Evolutionary conservation across 2,329 filamentous ascomycete species (phyloP).

Genomic region (Rosellinia necatrix): DNA sequence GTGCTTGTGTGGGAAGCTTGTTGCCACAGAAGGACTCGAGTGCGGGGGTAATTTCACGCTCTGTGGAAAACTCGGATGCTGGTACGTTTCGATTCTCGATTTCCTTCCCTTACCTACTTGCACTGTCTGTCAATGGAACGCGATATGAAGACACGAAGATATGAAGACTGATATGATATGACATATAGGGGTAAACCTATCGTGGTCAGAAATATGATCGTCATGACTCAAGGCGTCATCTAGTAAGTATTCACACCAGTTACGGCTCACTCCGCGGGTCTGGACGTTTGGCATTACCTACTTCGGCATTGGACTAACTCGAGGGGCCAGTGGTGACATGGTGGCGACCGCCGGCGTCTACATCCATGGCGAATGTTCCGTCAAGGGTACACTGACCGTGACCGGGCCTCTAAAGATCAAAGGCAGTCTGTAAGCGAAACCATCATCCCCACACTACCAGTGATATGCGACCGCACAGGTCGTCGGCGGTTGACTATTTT

Average conservation of each 20-base stretch:
- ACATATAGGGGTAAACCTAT: neutral
- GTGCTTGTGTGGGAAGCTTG: slow-evolving; percentile 1
- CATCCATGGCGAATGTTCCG: slow-evolving; percentile 5
- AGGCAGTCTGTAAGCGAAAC: slow-evolving; percentile 14
- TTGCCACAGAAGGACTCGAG: neutral
- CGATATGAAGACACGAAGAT: too few species aligned
- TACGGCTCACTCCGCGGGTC: neutral
- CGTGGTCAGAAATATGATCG: slow-evolving; percentile 8
- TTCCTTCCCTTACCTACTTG: neutral
- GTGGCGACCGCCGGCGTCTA: slow-evolving; percentile 1
- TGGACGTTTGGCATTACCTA: neutral
- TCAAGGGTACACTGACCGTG: slow-evolving; percentile 7
- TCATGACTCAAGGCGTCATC: neutral
- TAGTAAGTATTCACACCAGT: slow-evolving; percentile 8
- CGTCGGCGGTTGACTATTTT: too few species aligned
- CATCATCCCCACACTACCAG: too few species aligned
- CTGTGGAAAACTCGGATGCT: neutral
- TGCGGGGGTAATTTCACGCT: slow-evolving; percentile 19
- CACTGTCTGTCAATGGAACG: too few species aligned
- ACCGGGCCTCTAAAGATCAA: slow-evolving; percentile 1
- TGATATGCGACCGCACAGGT: too few species aligned
- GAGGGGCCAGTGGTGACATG: slow-evolving; percentile 10
- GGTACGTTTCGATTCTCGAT: neutral
- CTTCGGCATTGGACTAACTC: neutral
- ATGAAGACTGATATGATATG: neutral